These are phyloP conservation scores for Penicillium odoratum DNA, from an alignment of 495 filamentous ascomycete species.

Conservation along the genomic window DNA sequence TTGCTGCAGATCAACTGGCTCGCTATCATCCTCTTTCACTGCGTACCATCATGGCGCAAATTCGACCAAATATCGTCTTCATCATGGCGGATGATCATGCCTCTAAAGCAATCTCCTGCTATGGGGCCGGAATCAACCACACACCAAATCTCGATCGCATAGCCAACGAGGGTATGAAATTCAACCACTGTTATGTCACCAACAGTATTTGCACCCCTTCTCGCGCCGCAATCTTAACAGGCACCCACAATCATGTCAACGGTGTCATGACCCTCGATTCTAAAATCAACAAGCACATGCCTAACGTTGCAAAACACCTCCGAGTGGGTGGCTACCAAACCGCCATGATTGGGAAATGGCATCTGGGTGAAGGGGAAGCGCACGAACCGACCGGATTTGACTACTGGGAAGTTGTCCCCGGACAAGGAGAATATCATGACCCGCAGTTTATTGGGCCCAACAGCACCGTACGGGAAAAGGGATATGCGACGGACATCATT, in stretches of 20 bases:
- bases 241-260: conserved; percentile 48
- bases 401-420: conserved; percentile 40
- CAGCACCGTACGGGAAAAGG: conserved; percentile 22
- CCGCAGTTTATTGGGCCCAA: conserved; percentile 36
- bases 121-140: conserved; percentile 43
- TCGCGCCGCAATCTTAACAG: conserved; percentile 43
- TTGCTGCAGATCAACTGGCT: not conserved
- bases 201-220: conserved; percentile 48
- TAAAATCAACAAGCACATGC: conserved; percentile 42
- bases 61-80: conserved; percentile 44
- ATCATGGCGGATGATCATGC: conserved; percentile 52
- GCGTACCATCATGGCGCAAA: not conserved
- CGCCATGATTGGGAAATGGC: conserved; percentile 48
- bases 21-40: not conserved
- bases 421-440: conserved; percentile 44
- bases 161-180: conserved; percentile 45
- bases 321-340: conserved; percentile 42
- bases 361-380: conserved; percentile 39
- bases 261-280: conserved; percentile 41
- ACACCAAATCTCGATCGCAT: conserved; percentile 46
- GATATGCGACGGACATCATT: conserved; percentile 47
- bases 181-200: conserved; percentile 50
- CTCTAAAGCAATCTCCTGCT: conserved; percentile 41
- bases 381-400: conserved; percentile 47
- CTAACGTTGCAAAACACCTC: conserved; percentile 44